Evolutionary conservation across 345 rosid genomes (phyloP).

Genomic region (Cardiospermum halicacabum): DNA sequence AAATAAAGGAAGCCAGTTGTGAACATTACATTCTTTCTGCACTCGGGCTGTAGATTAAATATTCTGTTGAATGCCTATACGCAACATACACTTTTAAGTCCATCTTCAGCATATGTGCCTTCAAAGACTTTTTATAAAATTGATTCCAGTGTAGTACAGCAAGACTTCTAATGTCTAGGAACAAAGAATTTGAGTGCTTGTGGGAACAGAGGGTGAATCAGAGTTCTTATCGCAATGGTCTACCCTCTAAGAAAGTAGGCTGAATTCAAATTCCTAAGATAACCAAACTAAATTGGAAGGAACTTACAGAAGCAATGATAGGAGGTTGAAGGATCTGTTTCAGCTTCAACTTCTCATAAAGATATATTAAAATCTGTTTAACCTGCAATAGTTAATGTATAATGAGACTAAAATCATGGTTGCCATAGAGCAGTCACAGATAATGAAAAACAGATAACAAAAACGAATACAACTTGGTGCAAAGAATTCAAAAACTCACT

Average conservation of each 20-base stretch:
- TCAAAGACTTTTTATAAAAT: background rate
- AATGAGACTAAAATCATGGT: background rate
- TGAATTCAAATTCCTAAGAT: background rate
- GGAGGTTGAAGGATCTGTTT: conserved; percentile 96
- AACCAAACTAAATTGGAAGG: conserved; percentile 10
- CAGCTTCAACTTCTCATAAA: conserved; percentile 85
- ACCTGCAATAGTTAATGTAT: conserved; percentile 46
- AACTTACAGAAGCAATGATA: conserved; percentile 89
- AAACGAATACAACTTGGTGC: background rate
- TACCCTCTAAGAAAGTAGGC: background rate
- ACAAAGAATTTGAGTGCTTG: background rate
- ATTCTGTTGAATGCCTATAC: background rate
- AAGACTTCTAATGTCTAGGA: background rate
- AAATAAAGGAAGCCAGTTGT: background rate
- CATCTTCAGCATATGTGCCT: background rate
- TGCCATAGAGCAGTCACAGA: background rate
- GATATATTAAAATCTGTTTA: conserved; percentile 37
- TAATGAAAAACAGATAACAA: conserved; percentile 5
- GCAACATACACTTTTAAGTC: background rate
- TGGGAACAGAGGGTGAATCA: background rate
- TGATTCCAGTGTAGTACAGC: background rate
- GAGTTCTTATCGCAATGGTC: background rate
- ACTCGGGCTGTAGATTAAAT: background rate
- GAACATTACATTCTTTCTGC: background rate
- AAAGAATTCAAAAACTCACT: background rate